Evolutionary conservation across 768 basidiomycete species (phyloP).

Genomic region (Russula dissimulans): DNA sequence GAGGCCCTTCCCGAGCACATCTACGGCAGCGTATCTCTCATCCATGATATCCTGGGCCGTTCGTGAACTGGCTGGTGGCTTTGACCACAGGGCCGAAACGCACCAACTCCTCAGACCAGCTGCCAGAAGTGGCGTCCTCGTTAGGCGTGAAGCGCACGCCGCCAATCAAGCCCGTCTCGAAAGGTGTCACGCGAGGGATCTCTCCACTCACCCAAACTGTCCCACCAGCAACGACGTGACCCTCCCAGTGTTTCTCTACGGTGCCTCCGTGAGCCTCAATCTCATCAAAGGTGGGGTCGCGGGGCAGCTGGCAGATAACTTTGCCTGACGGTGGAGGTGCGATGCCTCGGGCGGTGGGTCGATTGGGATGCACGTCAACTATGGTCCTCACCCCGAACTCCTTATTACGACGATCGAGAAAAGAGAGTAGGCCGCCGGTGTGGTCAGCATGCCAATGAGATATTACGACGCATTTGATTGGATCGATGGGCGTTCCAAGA

Average conservation of each 20-base stretch:
- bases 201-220: constrained; percentile 74
- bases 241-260: constrained; percentile 46
- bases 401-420: constrained; percentile 38
- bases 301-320: constrained; percentile 49
- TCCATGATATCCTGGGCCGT: constrained; percentile 61
- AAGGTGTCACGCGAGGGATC: constrained; percentile 61
- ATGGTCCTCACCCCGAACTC: constrained; percentile 29
- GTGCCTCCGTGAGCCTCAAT: constrained; percentile 47
- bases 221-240: constrained; percentile 55
- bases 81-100: not conserved
- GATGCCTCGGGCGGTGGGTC: constrained; percentile 67
- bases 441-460: constrained; percentile 48
- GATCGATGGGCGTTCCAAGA: constrained; percentile 44
- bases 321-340: constrained; percentile 52
- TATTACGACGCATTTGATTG: constrained; percentile 43
- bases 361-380: constrained; percentile 70
- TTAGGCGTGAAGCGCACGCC: constrained; percentile 49
- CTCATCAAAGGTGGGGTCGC: constrained; percentile 63
- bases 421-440: constrained; percentile 63
- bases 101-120: constrained; percentile 28
- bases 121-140: constrained; percentile 43
- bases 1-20: constrained; percentile 74
- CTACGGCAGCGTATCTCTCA: constrained; percentile 68
- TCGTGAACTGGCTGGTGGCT: not conserved
- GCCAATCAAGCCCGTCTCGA: constrained; percentile 59